phyloP scores from a whole-genome alignment of 805 yeast species.

The Hanseniaspora mollemarum region DNA sequence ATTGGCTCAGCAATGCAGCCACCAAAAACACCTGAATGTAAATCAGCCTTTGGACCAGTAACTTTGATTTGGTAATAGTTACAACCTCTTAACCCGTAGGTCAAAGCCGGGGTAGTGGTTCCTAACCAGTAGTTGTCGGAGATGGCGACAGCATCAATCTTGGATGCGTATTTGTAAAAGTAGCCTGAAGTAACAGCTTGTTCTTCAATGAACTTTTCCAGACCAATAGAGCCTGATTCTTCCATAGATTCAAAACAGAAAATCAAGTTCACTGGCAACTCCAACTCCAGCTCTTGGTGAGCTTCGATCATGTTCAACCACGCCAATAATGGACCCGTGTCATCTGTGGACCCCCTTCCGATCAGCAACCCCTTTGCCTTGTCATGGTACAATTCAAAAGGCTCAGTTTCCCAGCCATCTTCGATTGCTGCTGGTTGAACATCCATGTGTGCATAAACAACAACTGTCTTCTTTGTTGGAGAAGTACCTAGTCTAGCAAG shows the following conservation, averaged over 20 bases:
- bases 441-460: slow-evolving; percentile 94
- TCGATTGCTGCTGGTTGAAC: slow-evolving; percentile 90
- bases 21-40: slow-evolving; percentile 95
- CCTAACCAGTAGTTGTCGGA: slow-evolving; percentile 98
- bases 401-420: slow-evolving; percentile 95
- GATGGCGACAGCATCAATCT: slow-evolving; percentile 88
- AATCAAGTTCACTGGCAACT: slow-evolving; percentile 83
- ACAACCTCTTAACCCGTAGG: slow-evolving; percentile 95
- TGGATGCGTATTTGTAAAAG: slow-evolving; percentile 52
- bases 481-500: slow-evolving; percentile 77
- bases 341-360: slow-evolving; percentile 96
- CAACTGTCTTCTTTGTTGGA: slow-evolving; percentile 59
- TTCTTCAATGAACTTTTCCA: slow-evolving; percentile 66
- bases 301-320: slow-evolving; percentile 93
- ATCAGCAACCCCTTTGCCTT: slow-evolving; percentile 59
- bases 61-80: slow-evolving; percentile 77
- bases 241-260: slow-evolving; percentile 99
- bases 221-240: slow-evolving; percentile 89
- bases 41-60: slow-evolving; percentile 90
- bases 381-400: slow-evolving; percentile 55
- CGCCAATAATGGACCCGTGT: slow-evolving; percentile 94
- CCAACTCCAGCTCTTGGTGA: slow-evolving; percentile 70
- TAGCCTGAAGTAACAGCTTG: slow-evolving; percentile 45
- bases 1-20: slow-evolving; percentile 96
- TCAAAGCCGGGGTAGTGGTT: slow-evolving; percentile 88